Evolutionary conservation across 192 early-diverging fungal species (phyloP), one percentile per base, ranked within the genome.

Genomic region (Backusella circina): DNA sequence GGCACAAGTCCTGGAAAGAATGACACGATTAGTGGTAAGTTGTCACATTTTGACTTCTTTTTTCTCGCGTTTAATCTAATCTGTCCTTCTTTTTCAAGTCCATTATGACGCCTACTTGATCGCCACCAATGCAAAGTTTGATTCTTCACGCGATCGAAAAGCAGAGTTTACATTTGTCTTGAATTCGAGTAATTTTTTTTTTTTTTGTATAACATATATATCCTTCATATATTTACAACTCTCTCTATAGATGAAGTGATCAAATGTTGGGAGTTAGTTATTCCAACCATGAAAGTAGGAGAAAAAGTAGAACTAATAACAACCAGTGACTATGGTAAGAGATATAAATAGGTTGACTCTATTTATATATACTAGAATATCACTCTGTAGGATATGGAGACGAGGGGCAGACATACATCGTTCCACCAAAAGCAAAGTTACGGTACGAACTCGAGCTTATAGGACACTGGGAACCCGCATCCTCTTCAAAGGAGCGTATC

Each of bases 221-320:
- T 33, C 2, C 21, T 38, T 9, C 37, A 36, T 0, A 21, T 21
- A 2, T n/a, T 16, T 37, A 30, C 12, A 16, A 26, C 37, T 28
- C 5, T n/a, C 0, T 5, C 3, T 21, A 10, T 33, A 85, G 84
- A 76, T 38, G 78, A 83, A 41, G 81, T 85, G 1, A 80, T 85
- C 67, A 79, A 83, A 31, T 77, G 81, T 65, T 80, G 79, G 76
- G 84, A 85, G 13, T 33, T 80, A 26, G 77, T 72, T 72, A 73
- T 85, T 47, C 75, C 71, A 5, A 83, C 81, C 39, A 85, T 85
- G 84, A 77, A 78, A 67, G 78, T 85, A 38, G 84, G 84, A 30
- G 84, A 85, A 61, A 70, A 73, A 33, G 76, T 72, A 23, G 84
- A 85, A 35, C 67, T 80, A 10, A 75, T 80, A 13, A 78, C 79